phyloP scores from a whole-genome alignment of 2,329 filamentous ascomycete genomes.

The Xylariales sp. region DNA sequence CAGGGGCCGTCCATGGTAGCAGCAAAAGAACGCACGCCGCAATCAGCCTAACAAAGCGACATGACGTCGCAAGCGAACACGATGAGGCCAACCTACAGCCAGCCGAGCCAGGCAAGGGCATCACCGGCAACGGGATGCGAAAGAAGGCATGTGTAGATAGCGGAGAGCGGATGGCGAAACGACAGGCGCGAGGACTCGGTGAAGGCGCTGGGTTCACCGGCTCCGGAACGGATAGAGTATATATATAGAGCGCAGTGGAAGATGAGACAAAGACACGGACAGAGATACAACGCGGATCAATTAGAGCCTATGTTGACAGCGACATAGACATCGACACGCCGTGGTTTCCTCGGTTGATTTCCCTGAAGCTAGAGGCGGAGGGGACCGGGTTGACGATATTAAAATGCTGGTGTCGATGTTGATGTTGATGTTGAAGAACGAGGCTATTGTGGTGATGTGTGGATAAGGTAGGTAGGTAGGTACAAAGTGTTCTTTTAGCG shows the following conservation, averaged over 20 bases:
- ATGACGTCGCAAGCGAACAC: conserved; percentile 36
- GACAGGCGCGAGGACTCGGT: conserved; percentile 30
- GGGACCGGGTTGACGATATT: not conserved
- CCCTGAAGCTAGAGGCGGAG: not conserved
- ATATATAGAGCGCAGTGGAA: not conserved
- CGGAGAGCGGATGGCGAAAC: conserved; percentile 12
- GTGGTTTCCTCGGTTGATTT: not conserved
- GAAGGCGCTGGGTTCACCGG: conserved; percentile 26
- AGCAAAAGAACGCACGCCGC: conserved; percentile 46
- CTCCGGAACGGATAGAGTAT: conserved; percentile 21
- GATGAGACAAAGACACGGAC: no score
- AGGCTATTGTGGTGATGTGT: not conserved
- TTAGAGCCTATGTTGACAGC: conserved; percentile 7
- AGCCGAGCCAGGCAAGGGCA: conserved; percentile 55
- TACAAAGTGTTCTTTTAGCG: no score
- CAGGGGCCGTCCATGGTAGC: conserved; percentile 55
- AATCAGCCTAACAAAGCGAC: conserved; percentile 43
- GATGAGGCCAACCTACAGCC: conserved; percentile 47
- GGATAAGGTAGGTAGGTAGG: no score
- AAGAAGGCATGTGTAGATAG: conserved; percentile 51
- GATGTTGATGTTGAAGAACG: not conserved
- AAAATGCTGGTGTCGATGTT: conserved; percentile 2
- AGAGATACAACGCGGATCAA: not conserved
- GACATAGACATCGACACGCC: conserved; percentile 8
- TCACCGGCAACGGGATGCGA: conserved; percentile 52